These are phyloP conservation scores for Ligustrum vulgare DNA, from an alignment of 257 asterid genomes.

Conservation along the genomic window DNA sequence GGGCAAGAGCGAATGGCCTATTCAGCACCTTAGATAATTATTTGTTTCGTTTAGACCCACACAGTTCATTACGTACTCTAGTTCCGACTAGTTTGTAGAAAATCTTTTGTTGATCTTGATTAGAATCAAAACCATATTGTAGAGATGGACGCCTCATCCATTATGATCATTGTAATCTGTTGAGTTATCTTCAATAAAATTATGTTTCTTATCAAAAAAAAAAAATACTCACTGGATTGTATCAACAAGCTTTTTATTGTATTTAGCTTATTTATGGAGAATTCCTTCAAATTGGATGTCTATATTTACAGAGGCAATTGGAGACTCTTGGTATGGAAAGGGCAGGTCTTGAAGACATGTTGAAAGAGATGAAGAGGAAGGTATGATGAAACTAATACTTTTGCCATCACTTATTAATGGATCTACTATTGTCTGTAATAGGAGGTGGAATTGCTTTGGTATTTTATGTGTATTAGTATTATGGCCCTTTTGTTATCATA, in stretches of 20 bases:
- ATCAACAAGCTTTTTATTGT: conserved; percentile 18
- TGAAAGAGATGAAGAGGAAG: conserved; percentile 99
- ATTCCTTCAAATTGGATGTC: not conserved
- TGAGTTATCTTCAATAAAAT: too few species aligned
- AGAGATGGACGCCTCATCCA: too few species aligned
- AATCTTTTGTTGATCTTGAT: too few species aligned
- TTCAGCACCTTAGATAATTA: too few species aligned
- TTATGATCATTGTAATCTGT: too few species aligned
- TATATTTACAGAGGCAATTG: conserved; percentile 76
- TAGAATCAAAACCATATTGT: too few species aligned
- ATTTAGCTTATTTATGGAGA: not conserved
- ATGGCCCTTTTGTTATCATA: not conserved
- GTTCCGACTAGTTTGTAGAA: too few species aligned
- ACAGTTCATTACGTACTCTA: too few species aligned
- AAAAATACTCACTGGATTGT: conserved; percentile 12
- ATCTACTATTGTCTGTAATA: not conserved
- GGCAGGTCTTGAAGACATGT: conserved; percentile 99
- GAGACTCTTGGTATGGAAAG: conserved; percentile 97
- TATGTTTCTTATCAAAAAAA: too few species aligned
- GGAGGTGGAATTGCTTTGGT: conserved; percentile 9
- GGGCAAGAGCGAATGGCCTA: too few species aligned
- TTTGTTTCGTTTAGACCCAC: too few species aligned
- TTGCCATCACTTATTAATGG: conserved; percentile 4
- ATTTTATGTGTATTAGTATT: not conserved
- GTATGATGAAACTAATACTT: conserved; percentile 38